phyloP scores from a whole-genome alignment of 106 monocot genomes.

The Triglochin maritima region DNA sequence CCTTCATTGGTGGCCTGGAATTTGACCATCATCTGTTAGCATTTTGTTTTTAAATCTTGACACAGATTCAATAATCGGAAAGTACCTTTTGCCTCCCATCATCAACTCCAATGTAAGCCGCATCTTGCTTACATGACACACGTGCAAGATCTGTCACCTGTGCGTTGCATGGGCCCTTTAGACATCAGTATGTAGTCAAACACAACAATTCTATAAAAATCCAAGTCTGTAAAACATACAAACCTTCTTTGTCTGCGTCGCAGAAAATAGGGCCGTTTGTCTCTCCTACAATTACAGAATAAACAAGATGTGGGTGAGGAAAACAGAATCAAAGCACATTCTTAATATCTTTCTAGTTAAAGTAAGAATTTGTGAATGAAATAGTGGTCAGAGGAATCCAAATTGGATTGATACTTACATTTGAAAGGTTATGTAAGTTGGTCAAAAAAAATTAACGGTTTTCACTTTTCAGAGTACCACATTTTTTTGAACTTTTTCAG shows the following conservation, averaged over 20 bases:
- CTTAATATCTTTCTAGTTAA: no score
- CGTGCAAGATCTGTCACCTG: conserved; percentile 85
- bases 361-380: no score
- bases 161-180: conserved; percentile 1
- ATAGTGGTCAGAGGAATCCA: no score
- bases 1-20: conserved; percentile 85
- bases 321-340: not conserved
- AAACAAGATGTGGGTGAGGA: not conserved
- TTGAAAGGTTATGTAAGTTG: no score
- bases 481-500: no score
- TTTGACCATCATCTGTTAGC: not conserved
- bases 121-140: conserved; percentile 55
- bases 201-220: no score
- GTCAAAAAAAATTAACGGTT: no score
- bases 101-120: conserved; percentile 82
- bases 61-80: not conserved
- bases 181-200: not conserved
- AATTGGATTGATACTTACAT: no score
- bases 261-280: conserved; percentile 87
- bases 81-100: conserved; percentile 63
- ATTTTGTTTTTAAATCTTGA: not conserved
- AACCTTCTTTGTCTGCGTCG: conserved; percentile 87
- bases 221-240: not conserved
- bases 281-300: conserved; percentile 42
- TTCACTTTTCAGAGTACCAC: no score